Percentiles rank a stretch among this genome's conserved stretches.
Evolutionary conservation across 805 yeast species (phyloP).

Genomic region (Debaryomyces maramus): DNA sequence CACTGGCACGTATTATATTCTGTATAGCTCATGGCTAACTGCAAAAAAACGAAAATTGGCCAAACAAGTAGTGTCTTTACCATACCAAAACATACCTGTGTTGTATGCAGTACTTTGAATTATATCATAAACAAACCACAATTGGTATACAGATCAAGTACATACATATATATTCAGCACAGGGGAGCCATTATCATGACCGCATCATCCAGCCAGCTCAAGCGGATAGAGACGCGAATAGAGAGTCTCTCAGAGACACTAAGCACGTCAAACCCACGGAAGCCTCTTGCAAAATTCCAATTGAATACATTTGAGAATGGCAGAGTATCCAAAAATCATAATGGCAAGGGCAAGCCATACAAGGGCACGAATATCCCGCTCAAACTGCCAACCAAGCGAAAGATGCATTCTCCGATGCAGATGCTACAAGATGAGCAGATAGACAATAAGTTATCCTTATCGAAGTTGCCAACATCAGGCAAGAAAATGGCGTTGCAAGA

Average conservation of each 20-base stretch:
- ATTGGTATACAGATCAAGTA: too few species aligned
- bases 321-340: not conserved
- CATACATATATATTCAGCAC: too few species aligned
- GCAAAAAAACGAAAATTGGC: too few species aligned
- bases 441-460: not conserved
- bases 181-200: too few species aligned
- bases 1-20: too few species aligned
- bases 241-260: constrained; percentile 18
- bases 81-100: too few species aligned
- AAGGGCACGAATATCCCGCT: constrained; percentile 2
- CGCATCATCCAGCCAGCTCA: constrained; percentile 16
- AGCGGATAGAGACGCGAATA: constrained; percentile 20
- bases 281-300: constrained; percentile 10
- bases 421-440: not conserved
- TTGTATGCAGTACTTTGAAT: too few species aligned
- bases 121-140: too few species aligned
- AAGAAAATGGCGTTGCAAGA: constrained; percentile 44
- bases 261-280: constrained; percentile 8
- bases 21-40: too few species aligned
- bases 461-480: not conserved
- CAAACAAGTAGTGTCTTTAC: too few species aligned
- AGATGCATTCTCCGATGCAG: not conserved
- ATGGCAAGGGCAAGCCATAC: not conserved
- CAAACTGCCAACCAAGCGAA: constrained; percentile 7
- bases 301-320: constrained; percentile 5